Evolutionary conservation across 495 filamentous ascomycete species (phyloP).

Genomic region (Neurospora tetraspora): DNA sequence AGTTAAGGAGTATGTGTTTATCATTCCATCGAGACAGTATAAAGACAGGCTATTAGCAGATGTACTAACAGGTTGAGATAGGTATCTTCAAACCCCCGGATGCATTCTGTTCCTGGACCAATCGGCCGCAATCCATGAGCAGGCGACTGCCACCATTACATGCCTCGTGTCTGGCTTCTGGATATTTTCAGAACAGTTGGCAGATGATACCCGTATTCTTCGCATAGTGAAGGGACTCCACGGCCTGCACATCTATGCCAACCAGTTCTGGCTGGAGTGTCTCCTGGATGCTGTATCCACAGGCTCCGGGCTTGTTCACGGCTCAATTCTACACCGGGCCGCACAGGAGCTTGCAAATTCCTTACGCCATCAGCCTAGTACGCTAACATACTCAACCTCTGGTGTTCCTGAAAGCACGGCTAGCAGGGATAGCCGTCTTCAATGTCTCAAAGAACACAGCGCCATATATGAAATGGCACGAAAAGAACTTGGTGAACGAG

Average conservation of each 20-base stretch:
- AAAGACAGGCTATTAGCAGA: background rate
- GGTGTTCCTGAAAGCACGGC: background rate
- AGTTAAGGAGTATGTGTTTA: conserved; percentile 21
- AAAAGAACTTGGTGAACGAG: background rate
- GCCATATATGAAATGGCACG: background rate
- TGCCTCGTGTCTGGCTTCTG: conserved; percentile 11
- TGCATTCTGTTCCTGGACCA: conserved; percentile 6
- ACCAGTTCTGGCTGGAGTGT: background rate
- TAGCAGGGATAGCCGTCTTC: background rate
- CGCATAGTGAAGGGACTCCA: background rate
- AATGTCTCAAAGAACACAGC: background rate
- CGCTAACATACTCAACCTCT: background rate
- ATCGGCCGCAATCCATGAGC: conserved; percentile 2
- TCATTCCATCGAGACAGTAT: background rate
- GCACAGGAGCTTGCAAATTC: background rate
- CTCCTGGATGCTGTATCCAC: background rate
- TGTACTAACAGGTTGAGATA: background rate
- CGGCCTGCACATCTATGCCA: background rate
- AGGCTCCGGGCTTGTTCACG: background rate
- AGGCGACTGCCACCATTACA: conserved; percentile 9
- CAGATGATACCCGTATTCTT: background rate
- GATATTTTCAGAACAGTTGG: background rate
- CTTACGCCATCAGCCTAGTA: background rate
- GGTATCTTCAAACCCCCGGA: conserved; percentile 14
- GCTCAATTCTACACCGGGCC: background rate